phyloP scores from a whole-genome alignment of 2,329 filamentous ascomycete genomes.

The Xylariomycetidae sp. region DNA sequence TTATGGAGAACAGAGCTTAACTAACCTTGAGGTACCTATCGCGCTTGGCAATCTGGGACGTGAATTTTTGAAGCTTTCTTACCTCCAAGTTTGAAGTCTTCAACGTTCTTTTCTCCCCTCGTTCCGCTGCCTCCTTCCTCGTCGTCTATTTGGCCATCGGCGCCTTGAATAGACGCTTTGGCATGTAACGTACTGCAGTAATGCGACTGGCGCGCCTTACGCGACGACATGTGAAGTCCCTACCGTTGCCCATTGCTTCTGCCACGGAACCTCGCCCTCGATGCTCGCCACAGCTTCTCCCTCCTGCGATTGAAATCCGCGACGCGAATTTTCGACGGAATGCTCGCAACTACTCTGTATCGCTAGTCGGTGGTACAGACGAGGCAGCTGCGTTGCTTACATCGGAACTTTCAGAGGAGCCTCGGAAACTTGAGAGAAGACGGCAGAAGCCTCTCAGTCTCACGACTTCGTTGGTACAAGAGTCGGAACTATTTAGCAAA shows the following conservation, averaged over 20 bases:
- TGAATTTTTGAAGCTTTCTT: too few species aligned
- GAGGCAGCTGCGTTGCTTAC: slow-evolving; percentile 12
- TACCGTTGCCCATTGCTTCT: too few species aligned
- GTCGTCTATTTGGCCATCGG: not conserved
- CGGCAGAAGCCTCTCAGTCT: slow-evolving; percentile 4
- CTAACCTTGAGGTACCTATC: too few species aligned
- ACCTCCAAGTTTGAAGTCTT: too few species aligned
- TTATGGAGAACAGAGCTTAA: too few species aligned
- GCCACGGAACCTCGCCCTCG: too few species aligned
- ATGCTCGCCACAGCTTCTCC: too few species aligned
- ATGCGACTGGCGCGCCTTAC: slow-evolving; percentile 27
- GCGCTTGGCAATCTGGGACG: slow-evolving; percentile 1
- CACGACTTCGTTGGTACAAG: slow-evolving; percentile 14
- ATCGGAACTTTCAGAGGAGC: slow-evolving; percentile 8
- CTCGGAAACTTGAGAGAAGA: too few species aligned
- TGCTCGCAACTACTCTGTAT: slow-evolving; percentile 15
- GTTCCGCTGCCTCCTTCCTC: too few species aligned
- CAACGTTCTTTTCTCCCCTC: too few species aligned
- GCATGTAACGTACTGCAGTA: slow-evolving; percentile 25
- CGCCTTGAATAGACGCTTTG: slow-evolving; percentile 6
- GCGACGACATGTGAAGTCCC: slow-evolving; percentile 28
- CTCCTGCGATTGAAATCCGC: too few species aligned
- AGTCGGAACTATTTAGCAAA: slow-evolving; percentile 17
- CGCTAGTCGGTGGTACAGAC: slow-evolving; percentile 5
- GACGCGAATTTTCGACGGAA: too few species aligned